Evolutionary conservation across 2,329 filamentous ascomycete species (phyloP).

Genomic region (Alternaria novae-zelandiae): DNA sequence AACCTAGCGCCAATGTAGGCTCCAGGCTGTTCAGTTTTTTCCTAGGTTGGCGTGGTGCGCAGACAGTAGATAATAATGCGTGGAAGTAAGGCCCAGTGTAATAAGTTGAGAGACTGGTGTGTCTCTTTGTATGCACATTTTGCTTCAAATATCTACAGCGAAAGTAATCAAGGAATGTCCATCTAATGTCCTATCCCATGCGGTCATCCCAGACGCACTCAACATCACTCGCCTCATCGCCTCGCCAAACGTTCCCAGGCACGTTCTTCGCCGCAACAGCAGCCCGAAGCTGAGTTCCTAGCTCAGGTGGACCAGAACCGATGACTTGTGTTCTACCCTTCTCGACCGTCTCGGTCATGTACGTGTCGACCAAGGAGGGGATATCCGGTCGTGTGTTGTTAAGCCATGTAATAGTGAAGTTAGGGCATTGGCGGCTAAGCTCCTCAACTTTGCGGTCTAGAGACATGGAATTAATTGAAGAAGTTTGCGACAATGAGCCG

Average conservation of each 20-base stretch:
- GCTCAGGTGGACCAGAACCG: not conserved
- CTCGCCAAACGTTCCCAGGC: slow-evolving; percentile 2
- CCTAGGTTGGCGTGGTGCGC: not conserved
- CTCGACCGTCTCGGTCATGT: slow-evolving; percentile 7
- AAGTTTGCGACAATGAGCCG: not conserved
- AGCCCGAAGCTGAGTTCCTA: slow-evolving; percentile 4
- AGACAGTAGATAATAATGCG: not conserved
- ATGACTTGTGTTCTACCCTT: slow-evolving; percentile 2
- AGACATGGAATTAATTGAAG: not conserved
- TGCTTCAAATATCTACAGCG: slow-evolving; percentile 1
- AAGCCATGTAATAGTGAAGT: slow-evolving; percentile 8
- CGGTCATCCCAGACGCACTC: slow-evolving; percentile 12
- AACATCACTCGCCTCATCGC: slow-evolving; percentile 3
- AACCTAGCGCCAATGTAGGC: too few relatives aligned
- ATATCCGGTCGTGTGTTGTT: slow-evolving; percentile 5
- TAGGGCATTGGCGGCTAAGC: not conserved
- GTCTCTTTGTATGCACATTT: not conserved
- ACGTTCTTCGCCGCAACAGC: slow-evolving; percentile 9
- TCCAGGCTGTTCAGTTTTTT: too few relatives aligned
- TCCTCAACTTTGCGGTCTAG: not conserved
- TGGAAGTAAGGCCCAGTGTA: not conserved
- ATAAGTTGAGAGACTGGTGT: not conserved
- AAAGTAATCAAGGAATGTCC: not conserved
- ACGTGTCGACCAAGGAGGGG: not conserved
- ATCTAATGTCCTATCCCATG: not conserved